Conservation (phyloP, 495 filamentous ascomycete species). For the Aspergillus cavernicola region DNA sequence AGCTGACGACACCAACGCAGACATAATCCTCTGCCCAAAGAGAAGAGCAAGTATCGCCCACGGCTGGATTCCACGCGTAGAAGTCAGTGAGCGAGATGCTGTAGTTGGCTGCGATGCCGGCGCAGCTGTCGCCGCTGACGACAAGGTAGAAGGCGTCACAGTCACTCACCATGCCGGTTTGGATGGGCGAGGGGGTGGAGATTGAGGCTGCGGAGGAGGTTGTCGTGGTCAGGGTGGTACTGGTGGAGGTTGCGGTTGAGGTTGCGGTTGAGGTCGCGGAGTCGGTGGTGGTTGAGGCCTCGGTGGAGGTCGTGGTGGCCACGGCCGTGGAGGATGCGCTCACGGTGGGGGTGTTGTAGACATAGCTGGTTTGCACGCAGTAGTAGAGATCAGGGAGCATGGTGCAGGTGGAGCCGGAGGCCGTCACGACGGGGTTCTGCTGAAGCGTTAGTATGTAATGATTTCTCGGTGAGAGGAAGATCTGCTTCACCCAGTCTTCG, state of each 20-base stretch:
- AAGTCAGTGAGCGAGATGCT: background rate
- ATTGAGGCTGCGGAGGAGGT: slow-evolving; percentile 1
- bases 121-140: background rate
- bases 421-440: slow-evolving; percentile 16
- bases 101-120: background rate
- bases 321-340: too few species aligned
- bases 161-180: slow-evolving; percentile 10
- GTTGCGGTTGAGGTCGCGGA: background rate
- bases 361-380: slow-evolving; percentile 12
- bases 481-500: slow-evolving; percentile 2
- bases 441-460: background rate
- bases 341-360: background rate
- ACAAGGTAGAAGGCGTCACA: slow-evolving; percentile 5
- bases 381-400: slow-evolving; percentile 9
- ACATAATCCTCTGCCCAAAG: background rate
- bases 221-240: background rate
- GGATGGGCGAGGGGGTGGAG: slow-evolving; percentile 18
- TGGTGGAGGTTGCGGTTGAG: background rate
- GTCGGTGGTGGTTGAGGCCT: background rate
- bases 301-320: too few species aligned
- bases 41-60: background rate
- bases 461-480: background rate
- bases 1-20: background rate
- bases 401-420: slow-evolving; percentile 4
- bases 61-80: background rate